Percentiles rank a stretch among this genome's conserved stretches.
phyloP scores from a whole-genome alignment of 2,329 filamentous ascomycete genomes.

The Scedosporium boydii region DNA sequence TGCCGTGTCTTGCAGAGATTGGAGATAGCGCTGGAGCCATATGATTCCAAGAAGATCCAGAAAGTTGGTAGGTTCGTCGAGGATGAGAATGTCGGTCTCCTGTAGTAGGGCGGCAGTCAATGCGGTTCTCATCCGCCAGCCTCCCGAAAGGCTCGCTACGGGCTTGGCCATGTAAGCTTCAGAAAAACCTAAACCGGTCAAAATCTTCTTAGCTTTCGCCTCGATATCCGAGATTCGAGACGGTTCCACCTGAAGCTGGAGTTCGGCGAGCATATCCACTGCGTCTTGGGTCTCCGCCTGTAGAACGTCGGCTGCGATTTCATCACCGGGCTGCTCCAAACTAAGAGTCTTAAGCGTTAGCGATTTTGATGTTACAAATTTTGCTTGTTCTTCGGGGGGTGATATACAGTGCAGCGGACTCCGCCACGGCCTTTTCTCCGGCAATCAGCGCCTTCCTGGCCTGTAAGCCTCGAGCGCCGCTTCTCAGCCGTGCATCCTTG shows the following conservation, averaged over 20 bases:
- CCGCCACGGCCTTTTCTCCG: conserved; percentile 56
- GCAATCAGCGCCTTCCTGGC: conserved; percentile 66
- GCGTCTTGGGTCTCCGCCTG: conserved; percentile 61
- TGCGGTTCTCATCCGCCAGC: conserved; percentile 63
- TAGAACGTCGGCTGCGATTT: conserved; percentile 46
- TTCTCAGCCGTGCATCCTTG: conserved; percentile 64
- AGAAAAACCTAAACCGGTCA: conserved; percentile 64
- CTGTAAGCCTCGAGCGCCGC: conserved; percentile 63
- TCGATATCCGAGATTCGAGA: conserved; percentile 56
- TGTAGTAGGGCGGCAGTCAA: conserved; percentile 60
- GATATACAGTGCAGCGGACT: conserved; percentile 42
- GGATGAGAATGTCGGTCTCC: conserved; percentile 65
- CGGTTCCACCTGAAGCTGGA: conserved; percentile 60
- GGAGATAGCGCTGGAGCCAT: conserved; percentile 70
- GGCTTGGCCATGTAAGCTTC: conserved; percentile 49
- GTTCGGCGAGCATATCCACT: conserved; percentile 56
- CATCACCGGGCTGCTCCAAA: conserved; percentile 40
- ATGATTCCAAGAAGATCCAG: conserved; percentile 75
- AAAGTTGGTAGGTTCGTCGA: conserved; percentile 85
- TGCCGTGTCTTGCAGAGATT: conserved; percentile 39
- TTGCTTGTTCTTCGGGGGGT: background rate
- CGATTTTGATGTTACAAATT: background rate
- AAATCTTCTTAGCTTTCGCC: conserved; percentile 53
- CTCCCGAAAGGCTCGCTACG: conserved; percentile 62
- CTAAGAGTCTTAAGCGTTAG: conserved; percentile 20